A percentile compares a stretch with the other conserved stretches of the same genome.
Evolutionary conservation across 1,139 yeast genomes (phyloP).

Genomic region (Magnusiomyces magnusii): DNA sequence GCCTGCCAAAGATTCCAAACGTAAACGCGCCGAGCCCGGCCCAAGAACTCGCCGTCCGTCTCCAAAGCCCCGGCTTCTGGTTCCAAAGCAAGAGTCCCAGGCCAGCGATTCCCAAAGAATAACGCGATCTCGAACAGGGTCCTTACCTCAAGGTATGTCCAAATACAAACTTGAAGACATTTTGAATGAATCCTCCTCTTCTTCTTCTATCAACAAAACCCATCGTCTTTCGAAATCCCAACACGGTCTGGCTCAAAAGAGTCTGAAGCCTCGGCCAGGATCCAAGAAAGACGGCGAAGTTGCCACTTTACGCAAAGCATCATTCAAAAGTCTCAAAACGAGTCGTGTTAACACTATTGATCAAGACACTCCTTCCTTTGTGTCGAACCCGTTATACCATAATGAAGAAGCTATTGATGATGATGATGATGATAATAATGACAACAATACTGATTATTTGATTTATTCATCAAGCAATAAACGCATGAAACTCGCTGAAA

Average conservation of each 20-base stretch:
- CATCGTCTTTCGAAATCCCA: not conserved
- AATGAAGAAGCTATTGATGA: not conserved
- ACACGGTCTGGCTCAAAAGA: no score
- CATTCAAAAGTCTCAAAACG: not conserved
- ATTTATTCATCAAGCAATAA: no score
- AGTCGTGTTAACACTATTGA: not conserved
- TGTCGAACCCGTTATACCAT: not conserved
- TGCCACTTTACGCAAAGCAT: not conserved
- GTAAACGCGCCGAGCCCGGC: not conserved
- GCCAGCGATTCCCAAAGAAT: not conserved
- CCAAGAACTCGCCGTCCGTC: not conserved
- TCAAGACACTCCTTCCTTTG: not conserved
- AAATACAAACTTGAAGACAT: not conserved
- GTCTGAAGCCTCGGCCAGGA: not conserved
- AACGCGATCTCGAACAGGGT: not conserved
- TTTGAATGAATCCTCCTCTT: not conserved
- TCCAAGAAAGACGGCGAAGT: not conserved
- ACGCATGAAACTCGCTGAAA: no score
- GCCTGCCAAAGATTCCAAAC: not conserved
- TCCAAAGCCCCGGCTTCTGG: not conserved
- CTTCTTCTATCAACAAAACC: not conserved
- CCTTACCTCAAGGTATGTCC: not conserved
- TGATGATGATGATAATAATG: not conserved
- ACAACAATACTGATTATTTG: no score
- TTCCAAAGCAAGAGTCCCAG: not conserved